Evolutionary conservation across 2,329 filamentous ascomycete genomes (phyloP), one percentile per base, ranked within the genome.

Genomic region (Xylaria sp.): DNA sequence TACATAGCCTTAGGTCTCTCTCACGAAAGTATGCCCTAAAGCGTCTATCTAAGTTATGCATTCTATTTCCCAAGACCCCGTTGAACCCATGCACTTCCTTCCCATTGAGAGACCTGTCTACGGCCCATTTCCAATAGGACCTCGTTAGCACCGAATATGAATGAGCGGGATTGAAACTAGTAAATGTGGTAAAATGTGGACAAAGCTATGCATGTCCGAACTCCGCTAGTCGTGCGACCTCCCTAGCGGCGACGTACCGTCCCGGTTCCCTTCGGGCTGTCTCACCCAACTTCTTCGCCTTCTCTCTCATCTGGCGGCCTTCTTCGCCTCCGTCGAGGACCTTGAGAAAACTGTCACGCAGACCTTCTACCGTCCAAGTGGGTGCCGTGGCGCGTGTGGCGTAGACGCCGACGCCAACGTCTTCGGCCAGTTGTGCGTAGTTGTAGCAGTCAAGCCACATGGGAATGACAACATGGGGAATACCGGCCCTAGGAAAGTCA

Each of bases 391-490:
- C 46, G 15, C 54, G 63, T 29, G 44, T 55, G 33, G 53, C 62
- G 55, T 38, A 51, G 13, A 51, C 47, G 6, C 47, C 47, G 17
- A 67, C 61, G 9, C 65, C 65, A 10, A 63, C 46, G 17, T 64
- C 23, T 21, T 67, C 65, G 10, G 37, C 56, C 29, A 66, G 17
- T 15, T 66, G 61, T 4, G 63, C 65, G 17, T 66, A 64, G 29
- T 58, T 58, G 19, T 66, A 67, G 13, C 63, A 55, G 31, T 66
- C 65, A 0, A 64, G 46, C 63, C 63, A 67, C 57, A 58, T 60
- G 11, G 63, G 61, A 3, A 67, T 33, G 15, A 67, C 52, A 2
- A 67, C 55, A 19, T 67, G 65, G 2, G 63, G 60, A 9, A 64
- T 38, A 3, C 65, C 65, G 9, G 63, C 53, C 15, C 65, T 66